Percentiles rank a stretch among this genome's conserved stretches.
Evolutionary conservation across 2,329 filamentous ascomycete species (phyloP).

Genomic region (Leptodontidium sp.): DNA sequence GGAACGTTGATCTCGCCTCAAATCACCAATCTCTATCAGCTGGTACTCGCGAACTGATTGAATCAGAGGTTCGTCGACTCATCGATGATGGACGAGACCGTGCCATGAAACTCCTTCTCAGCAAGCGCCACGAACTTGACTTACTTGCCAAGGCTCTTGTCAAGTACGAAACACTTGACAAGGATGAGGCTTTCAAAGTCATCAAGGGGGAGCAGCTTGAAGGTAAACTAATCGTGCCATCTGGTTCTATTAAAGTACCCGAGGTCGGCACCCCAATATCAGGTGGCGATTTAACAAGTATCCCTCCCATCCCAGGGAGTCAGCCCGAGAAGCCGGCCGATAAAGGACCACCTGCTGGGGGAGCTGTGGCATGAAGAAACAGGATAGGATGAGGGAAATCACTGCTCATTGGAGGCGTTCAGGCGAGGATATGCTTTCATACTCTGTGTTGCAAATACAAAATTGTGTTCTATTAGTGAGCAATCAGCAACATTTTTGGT

Average conservation of each 20-base stretch:
- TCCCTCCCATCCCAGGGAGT: constrained; percentile 41
- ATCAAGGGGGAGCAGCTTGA: constrained; percentile 85
- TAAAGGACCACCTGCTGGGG: constrained; percentile 41
- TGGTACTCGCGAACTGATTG: constrained; percentile 86
- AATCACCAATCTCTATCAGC: constrained; percentile 85
- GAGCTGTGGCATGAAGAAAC: constrained; percentile 39
- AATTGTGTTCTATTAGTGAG: constrained; percentile 23
- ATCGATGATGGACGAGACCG: constrained; percentile 83
- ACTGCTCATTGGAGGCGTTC: constrained; percentile 28
- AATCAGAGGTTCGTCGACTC: constrained; percentile 84
- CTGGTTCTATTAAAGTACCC: constrained; percentile 74
- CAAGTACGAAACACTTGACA: constrained; percentile 91
- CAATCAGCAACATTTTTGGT: constrained; percentile 15
- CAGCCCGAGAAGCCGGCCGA: constrained; percentile 29
- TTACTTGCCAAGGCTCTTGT: constrained; percentile 87
- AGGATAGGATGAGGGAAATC: constrained; percentile 17
- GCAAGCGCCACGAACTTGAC: constrained; percentile 85
- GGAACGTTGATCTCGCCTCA: constrained; percentile 86
- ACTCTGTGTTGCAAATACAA: constrained; percentile 6
- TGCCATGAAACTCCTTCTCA: constrained; percentile 73
- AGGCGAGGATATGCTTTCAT: constrained; percentile 13
- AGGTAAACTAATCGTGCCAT: constrained; percentile 68
- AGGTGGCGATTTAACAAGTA: constrained; percentile 34
- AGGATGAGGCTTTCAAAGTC: constrained; percentile 89
- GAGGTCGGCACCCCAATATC: constrained; percentile 27